Evolutionary conservation across 2,329 filamentous ascomycete genomes (phyloP), one percentile per base, ranked within the genome.

Genomic region (Hortaea sp.): DNA sequence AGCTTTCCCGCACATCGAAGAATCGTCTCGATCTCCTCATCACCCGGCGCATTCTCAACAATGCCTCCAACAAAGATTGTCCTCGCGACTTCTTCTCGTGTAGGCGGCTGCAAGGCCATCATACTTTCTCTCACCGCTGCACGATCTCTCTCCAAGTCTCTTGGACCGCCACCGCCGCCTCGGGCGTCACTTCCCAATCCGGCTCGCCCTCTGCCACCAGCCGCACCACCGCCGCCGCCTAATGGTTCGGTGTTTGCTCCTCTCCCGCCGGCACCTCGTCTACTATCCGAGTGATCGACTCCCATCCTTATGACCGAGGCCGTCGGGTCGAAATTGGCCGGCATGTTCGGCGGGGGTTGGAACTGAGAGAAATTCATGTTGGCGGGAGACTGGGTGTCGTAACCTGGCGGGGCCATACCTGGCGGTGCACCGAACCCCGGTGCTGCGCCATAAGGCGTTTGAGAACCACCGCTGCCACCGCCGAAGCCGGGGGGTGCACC

Each of bases 281-380:
- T 7, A 43, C 41, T 41, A 30, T 49, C 41, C 37, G 39, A 20
- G 20, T n/a, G 41, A 50, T 34, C 43, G 1, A 88, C 90, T 38
- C 90, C 92, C 40, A 98, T 77, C 46, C 92, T 85, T 62, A 98
- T 97, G 49, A 97, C 88, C 47, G 90, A 89, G 32, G 92, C 92
- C 61, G 86, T 94, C 73, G 97, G 95, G 72, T 98, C 95, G 73
- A 98, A 95, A 65, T 94, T 94, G 43, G 90, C 87, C 5, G 48
- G 88, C 77, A 95, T 86, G 63, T 92, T 95, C 43, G 85, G 74
- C 7, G 90, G 89, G 42, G 88, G 81, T 71, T 94, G 86, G 69
- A 95, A 95, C 66, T 81, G 87, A 49, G 82, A 73, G 20, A 20
- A 20, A 51, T 87, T 88, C 53, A 94, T 81, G 60, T 80, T 82